phyloP scores from a whole-genome alignment of 345 rosid genomes.

The Cochlearia excelsa region DNA sequence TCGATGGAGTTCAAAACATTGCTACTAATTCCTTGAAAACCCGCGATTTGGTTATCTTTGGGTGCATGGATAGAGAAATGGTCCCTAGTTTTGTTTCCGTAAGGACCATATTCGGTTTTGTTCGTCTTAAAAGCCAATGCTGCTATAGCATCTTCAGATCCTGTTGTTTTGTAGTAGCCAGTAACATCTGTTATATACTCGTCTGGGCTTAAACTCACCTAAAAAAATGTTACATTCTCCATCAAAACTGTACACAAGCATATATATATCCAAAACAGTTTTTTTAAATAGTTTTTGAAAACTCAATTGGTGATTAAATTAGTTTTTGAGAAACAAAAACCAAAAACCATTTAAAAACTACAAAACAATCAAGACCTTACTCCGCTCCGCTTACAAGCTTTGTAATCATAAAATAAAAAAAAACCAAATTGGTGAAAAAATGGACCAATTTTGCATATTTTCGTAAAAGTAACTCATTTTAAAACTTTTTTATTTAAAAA shows the following conservation, averaged over 20 bases:
- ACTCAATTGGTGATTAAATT: no score
- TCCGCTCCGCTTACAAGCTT: no score
- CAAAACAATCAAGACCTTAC: no score
- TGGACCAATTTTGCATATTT: no score
- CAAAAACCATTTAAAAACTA: no score
- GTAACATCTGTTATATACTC: slow-evolving; percentile 37
- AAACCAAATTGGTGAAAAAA: no score
- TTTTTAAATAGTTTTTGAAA: no score
- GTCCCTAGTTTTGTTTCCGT: slow-evolving; percentile 32
- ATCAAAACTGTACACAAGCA: neutral
- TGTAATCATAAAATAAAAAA: no score
- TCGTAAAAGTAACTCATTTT: no score
- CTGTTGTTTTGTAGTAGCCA: slow-evolving; percentile 28
- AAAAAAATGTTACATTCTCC: neutral
- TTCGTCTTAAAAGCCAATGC: slow-evolving; percentile 35
- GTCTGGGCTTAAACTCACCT: slow-evolving; percentile 34
- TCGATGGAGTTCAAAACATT: slow-evolving; percentile 33
- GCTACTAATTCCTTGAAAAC: slow-evolving; percentile 32
- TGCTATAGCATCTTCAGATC: slow-evolving; percentile 31
- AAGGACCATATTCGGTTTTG: slow-evolving; percentile 33
- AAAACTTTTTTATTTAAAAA: no score
- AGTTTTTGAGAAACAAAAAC: no score
- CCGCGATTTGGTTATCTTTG: slow-evolving; percentile 34
- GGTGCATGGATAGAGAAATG: slow-evolving; percentile 32
- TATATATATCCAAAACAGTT: no score